Evolutionary conservation across 768 basidiomycete genomes (phyloP), one percentile per base, ranked within the genome.

Genomic region (Pisolithus albus): DNA sequence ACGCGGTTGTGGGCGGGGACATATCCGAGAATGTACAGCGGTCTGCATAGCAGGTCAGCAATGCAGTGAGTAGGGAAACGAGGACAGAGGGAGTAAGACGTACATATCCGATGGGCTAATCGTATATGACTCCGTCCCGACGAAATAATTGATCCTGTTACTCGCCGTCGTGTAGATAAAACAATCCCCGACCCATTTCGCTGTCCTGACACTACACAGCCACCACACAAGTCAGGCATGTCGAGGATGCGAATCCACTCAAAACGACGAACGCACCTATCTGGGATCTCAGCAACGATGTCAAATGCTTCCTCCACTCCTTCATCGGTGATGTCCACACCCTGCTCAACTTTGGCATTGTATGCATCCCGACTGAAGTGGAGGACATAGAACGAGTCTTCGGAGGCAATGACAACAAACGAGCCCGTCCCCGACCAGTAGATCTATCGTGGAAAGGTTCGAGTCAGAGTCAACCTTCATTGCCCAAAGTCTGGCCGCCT

Each of bases 181-280:
- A 69, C 95, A 99, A 68, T 99, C 96, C 49, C 95, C 96, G 39
- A 98, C 82, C 95, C 96, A 99, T 73, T 94, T 95, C n/a, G 82
- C 90, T 0, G 96, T 96, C 74, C 83, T 88, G 49, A 98, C 83
- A 50, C 91, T 95, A 51, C 8, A 53, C 23, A 5, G 7, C 5
- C 21, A 23, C 21, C 19, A n/a, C 36, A 28, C 30, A 15, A n/a
- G 16, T n/a, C 15, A 30, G 6, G 23, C 9, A 18, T 26, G 45
- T 39, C 61, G n/a, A 64, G 48, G 60, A 63, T 1, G 4, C 18
- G 11, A 15, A 19, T 7, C 16, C 38, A 19, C 5, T 39, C 30
- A 8, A 26, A 46, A 62, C 58, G 37, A 65, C 28, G 51, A 8
- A 70, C 77, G 55, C 59, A 85, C 93, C 71, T 77, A 59, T 99